Evolutionary conservation across 2,329 filamentous ascomycete genomes (phyloP).

Genomic region (Diaporthe sp.): DNA sequence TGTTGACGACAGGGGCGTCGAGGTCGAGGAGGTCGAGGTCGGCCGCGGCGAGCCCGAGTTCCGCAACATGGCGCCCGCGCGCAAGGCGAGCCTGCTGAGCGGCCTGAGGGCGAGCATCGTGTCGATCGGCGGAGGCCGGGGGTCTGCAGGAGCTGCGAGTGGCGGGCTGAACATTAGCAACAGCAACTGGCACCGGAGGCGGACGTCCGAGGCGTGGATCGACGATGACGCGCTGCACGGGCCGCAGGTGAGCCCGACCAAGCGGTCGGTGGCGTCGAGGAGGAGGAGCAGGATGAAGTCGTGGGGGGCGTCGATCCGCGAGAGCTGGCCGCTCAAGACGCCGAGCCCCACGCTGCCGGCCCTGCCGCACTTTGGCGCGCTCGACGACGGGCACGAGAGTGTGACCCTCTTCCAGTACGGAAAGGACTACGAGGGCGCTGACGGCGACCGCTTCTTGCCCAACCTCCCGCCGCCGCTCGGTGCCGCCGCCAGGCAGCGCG

Average conservation of each 20-base stretch:
- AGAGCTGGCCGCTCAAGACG: conserved; percentile 43
- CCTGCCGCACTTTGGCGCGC: conserved; percentile 28
- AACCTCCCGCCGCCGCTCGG: conserved; percentile 25
- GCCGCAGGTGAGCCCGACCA: conserved; percentile 50
- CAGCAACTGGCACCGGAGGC: conserved; percentile 38
- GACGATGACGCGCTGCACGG: conserved; percentile 64
- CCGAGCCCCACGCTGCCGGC: conserved; percentile 50
- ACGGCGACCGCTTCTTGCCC: neutral
- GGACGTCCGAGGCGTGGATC: conserved; percentile 54
- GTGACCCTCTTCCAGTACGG: conserved; percentile 28
- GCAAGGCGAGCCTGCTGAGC: conserved; percentile 25
- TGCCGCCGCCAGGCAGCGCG: conserved; percentile 26
- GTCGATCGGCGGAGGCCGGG: conserved; percentile 9
- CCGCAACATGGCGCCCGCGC: conserved; percentile 31
- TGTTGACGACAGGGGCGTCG: neutral
- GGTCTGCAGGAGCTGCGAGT: neutral
- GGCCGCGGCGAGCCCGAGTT: conserved; percentile 33
- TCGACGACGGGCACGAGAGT: conserved; percentile 4
- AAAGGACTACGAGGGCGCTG: conserved; percentile 6
- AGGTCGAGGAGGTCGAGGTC: conserved; percentile 12
- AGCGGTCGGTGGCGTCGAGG: conserved; percentile 32
- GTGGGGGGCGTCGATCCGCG: conserved; percentile 36
- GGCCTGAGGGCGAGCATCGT: conserved; percentile 23
- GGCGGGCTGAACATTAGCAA: conserved; percentile 7
- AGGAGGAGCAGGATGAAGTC: conserved; percentile 7